Evolutionary conservation across 108 stramenopile species (phyloP).

Genomic region (Nitzschia sp.): DNA sequence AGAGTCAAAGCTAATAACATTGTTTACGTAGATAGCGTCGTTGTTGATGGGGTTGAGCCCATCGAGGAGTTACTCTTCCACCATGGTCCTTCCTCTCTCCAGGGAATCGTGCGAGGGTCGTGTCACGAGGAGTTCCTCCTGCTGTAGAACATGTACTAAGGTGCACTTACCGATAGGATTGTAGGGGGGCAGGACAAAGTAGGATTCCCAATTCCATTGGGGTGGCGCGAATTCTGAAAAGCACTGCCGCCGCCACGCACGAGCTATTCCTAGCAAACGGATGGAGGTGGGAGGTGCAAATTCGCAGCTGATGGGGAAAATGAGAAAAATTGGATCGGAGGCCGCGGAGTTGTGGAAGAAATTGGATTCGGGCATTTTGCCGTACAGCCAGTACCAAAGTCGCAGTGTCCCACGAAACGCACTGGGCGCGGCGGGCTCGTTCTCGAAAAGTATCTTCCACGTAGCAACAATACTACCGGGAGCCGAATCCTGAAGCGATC

Average conservation of each 20-base stretch:
- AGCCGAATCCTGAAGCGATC: too few relatives aligned
- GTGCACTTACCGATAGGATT: constrained; percentile 16
- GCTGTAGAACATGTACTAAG: constrained; percentile 5
- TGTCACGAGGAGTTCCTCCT: too few relatives aligned
- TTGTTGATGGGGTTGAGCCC: background rate
- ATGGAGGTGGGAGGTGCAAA: too few relatives aligned
- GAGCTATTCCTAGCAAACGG: background rate
- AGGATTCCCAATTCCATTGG: constrained; percentile 18
- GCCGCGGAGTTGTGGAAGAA: too few relatives aligned
- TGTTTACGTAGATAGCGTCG: background rate
- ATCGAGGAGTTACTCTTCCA: background rate
- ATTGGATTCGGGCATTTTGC: too few relatives aligned
- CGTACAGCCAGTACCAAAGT: too few relatives aligned
- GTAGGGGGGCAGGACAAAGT: background rate
- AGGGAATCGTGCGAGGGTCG: too few relatives aligned
- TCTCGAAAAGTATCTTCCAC: too few relatives aligned
- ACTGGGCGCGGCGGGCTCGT: too few relatives aligned
- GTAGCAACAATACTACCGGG: too few relatives aligned
- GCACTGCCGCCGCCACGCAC: constrained; percentile 16
- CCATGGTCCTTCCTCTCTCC: background rate
- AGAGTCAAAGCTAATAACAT: too few relatives aligned
- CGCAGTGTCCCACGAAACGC: too few relatives aligned
- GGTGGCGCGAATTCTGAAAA: constrained; percentile 7
- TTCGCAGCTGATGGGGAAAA: constrained; percentile 9
- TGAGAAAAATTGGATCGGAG: constrained; percentile 1